Conservation (phyloP, 495 filamentous ascomycete genomes). For the Glonium stellatum region DNA sequence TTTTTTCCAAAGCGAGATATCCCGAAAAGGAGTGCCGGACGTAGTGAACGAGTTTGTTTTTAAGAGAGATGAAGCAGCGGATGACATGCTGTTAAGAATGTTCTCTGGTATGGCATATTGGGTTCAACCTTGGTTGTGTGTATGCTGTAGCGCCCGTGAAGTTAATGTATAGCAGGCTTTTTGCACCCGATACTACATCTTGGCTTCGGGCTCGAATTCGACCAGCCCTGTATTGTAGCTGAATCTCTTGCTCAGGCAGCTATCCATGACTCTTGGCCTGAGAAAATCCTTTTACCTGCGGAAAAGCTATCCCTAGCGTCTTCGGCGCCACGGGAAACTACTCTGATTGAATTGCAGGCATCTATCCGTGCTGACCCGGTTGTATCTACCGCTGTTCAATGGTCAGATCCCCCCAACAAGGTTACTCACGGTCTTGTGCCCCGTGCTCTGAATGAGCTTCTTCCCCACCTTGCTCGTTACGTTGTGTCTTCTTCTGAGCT, state of each 20-base stretch:
- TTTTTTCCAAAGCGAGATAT: constrained; percentile 8
- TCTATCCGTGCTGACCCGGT: neutral
- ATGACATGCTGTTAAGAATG: constrained; percentile 12
- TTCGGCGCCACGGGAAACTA: neutral
- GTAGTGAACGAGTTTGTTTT: constrained; percentile 8
- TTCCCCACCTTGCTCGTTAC: neutral
- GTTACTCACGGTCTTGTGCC: neutral
- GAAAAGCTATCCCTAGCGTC: constrained; percentile 5
- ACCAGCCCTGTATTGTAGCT: constrained; percentile 5
- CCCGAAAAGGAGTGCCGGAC: constrained; percentile 3
- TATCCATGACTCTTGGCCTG: constrained; percentile 7
- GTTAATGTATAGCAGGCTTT: constrained; percentile 1
- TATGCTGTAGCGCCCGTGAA: no score
- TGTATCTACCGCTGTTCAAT: neutral
- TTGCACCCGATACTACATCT: constrained; percentile 7
- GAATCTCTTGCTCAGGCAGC: constrained; percentile 2
- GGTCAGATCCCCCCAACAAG: constrained; percentile 7
- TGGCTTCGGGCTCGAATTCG: constrained; percentile 9
- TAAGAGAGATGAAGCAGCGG: constrained; percentile 7
- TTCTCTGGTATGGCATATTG: constrained; percentile 1
- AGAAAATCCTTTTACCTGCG: neutral
- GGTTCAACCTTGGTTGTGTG: no score
- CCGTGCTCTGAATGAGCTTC: neutral
- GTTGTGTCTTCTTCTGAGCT: neutral
- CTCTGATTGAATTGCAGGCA: constrained; percentile 1